Evolutionary conservation across 1,284 basidiomycete species (phyloP), one percentile per base, ranked within the genome.

Genomic region (Entoloma clypeatum): DNA sequence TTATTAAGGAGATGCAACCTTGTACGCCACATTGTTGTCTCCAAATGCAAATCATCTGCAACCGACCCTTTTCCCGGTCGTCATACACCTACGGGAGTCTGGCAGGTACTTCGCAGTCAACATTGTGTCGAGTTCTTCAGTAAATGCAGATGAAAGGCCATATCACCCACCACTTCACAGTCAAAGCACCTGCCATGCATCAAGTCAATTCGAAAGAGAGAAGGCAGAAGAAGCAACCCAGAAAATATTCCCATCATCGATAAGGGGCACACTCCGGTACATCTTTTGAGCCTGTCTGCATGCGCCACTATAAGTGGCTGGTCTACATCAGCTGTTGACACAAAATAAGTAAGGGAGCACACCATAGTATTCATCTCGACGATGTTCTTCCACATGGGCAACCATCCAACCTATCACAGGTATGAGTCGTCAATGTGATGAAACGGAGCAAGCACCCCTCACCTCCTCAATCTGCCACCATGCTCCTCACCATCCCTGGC

Each of bases 351-450:
- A 10, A 24, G 18, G 5, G 1, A 7, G 27, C 7, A n/a, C 46
- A 60, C 77, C 82, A 86, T 86, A 49, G 84, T 84, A 49, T 83
- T 86, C 2, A 82, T 84, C 55, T 84, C 80, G 77, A 86, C 78
- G 11, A 91, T 75, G 50, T 91, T 92, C 64, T 90, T 90, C 88
- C 89, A 92, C 87, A 92, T 91, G 0, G 89, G 89, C 32, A 92
- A 63, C 83, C 86, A 88, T 4, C 89, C 89, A 18, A 85, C 79
- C 76, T 89, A 50, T 13, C 4, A 7, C 18, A 23, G n/a, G 26
- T 2, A n/a, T 7, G 14, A 14, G 4, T 14, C 6, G 24, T 6
- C 21, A 5, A 36, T n/a, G n/a, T n/a, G 7, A 2, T 2, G 11
- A 10, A 1, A 18, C 4, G 19, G 39, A 17, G 5, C 16, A 3